phyloP scores from a whole-genome alignment of 2,329 filamentous ascomycete species.

The Colletotrichum plurivorum region DNA sequence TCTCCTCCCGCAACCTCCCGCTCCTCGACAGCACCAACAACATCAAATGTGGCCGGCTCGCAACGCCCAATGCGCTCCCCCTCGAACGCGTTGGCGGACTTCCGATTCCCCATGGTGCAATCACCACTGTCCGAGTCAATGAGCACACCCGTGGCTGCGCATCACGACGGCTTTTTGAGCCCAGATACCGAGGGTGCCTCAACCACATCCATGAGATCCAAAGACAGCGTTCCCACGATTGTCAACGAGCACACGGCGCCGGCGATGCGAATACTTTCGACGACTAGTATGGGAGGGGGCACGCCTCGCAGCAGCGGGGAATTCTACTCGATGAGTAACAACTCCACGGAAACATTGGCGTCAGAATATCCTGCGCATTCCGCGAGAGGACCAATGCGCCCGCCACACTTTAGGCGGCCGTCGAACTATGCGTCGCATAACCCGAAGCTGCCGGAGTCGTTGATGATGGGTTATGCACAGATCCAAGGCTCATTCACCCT shows the following conservation, averaged over 20 bases:
- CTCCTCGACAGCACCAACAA: conserved; percentile 61
- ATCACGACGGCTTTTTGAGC: conserved; percentile 57
- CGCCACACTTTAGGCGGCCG: conserved; percentile 62
- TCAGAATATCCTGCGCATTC: conserved; percentile 82
- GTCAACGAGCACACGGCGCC: conserved; percentile 70
- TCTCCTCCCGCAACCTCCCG: conserved; percentile 59
- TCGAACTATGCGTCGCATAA: conserved; percentile 60
- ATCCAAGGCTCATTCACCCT: conserved; percentile 92
- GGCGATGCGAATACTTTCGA: conserved; percentile 80
- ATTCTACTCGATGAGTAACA: conserved; percentile 95
- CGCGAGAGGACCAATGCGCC: conserved; percentile 54
- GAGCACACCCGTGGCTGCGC: conserved; percentile 46
- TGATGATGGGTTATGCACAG: conserved; percentile 99
- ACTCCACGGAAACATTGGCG: conserved; percentile 91
- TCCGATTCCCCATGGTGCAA: conserved; percentile 68
- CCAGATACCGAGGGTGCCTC: conserved; percentile 47
- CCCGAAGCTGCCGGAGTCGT: conserved; percentile 75
- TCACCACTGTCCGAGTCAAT: conserved; percentile 55
- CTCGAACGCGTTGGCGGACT: conserved; percentile 65
- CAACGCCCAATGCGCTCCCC: conserved; percentile 58
- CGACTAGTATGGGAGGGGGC: conserved; percentile 79
- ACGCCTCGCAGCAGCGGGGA: conserved; percentile 94
- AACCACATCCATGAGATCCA: conserved; percentile 55
- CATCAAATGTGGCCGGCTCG: conserved; percentile 54
- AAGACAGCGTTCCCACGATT: conserved; percentile 63